A percentile compares a stretch with the other conserved stretches of the same genome.
phyloP scores from a whole-genome alignment of 2,329 filamentous ascomycete genomes.

The Beauveria medogensis region DNA sequence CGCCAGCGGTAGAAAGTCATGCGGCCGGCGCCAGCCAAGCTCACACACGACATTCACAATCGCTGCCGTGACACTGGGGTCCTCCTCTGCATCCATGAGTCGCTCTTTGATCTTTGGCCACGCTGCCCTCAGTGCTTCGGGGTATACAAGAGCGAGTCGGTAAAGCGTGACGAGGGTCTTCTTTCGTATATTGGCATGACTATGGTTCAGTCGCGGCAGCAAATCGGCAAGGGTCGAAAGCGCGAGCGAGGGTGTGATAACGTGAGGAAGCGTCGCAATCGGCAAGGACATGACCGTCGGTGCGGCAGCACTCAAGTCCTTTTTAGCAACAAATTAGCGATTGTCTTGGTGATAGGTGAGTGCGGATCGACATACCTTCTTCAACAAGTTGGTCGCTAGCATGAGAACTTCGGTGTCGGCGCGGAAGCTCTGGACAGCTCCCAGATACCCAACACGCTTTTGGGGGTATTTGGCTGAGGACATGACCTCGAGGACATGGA shows the following conservation, averaged over 20 bases:
- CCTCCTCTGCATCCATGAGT: constrained; percentile 81
- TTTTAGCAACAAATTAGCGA: background rate
- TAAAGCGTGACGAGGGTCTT: constrained; percentile 95
- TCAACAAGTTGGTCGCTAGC: constrained; percentile 91
- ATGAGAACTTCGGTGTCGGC: constrained; percentile 95
- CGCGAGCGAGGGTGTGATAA: constrained; percentile 86
- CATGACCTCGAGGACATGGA: constrained; percentile 98
- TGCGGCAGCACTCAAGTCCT: constrained; percentile 67
- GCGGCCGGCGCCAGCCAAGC: constrained; percentile 84
- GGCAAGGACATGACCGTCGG: constrained; percentile 77
- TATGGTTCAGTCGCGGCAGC: constrained; percentile 78
- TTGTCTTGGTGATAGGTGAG: background rate
- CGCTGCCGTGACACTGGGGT: constrained; percentile 86
- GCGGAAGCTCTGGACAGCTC: constrained; percentile 91
- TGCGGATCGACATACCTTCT: constrained; percentile 56
- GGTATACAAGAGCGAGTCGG: constrained; percentile 88
- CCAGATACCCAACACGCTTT: constrained; percentile 91
- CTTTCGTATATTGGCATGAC: constrained; percentile 77
- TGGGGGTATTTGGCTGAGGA: constrained; percentile 89
- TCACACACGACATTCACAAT: constrained; percentile 97
- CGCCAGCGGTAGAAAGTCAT: constrained; percentile 87
- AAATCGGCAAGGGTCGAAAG: constrained; percentile 83
- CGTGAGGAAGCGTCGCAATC: constrained; percentile 82
- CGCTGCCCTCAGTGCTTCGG: constrained; percentile 81
- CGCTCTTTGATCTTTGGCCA: constrained; percentile 98